Evolutionary conservation across 139 green algal species (phyloP).

Genomic region (Penium margaritaceum): DNA sequence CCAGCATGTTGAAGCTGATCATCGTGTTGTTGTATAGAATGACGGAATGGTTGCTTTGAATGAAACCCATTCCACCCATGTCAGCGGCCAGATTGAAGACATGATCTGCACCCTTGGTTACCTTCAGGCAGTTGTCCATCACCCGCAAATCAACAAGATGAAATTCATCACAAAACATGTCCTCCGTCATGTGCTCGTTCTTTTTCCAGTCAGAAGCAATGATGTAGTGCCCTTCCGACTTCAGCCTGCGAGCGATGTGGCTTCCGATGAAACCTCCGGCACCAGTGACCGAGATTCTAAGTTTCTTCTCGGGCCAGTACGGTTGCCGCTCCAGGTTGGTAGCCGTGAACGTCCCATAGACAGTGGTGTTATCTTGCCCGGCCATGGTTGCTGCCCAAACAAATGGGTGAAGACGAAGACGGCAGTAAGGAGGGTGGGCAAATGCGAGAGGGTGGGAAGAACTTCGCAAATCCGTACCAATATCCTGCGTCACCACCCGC

Average conservation of each 20-base stretch:
- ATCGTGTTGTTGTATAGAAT: conserved; percentile 99
- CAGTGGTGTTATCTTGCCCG: no score
- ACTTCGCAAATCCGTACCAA: no score
- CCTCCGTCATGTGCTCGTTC: conserved; percentile 97
- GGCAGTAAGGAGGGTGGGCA: no score
- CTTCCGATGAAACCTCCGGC: conserved; percentile 86
- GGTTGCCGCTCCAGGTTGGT: conserved; percentile 38
- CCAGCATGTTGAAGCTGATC: conserved; percentile 97
- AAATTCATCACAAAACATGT: conserved; percentile 98
- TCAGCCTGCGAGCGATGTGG: conserved; percentile 87
- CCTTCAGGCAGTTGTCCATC: conserved; percentile 64
- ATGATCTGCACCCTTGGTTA: conserved; percentile 73
- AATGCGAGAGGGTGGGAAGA: no score
- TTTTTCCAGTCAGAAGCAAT: conserved; percentile 94
- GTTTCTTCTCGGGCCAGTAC: conserved; percentile 63
- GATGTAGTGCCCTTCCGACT: conserved; percentile 93
- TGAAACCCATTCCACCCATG: conserved; percentile 99
- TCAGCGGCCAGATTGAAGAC: conserved; percentile 98
- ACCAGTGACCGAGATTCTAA: conserved; percentile 90
- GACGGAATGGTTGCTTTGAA: conserved; percentile 97
- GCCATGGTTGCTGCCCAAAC: no score
- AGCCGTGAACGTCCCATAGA: conserved; percentile 28
- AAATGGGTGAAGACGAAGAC: no score
- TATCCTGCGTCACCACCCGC: no score
- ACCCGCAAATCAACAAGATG: conserved; percentile 93